Evolutionary conservation across 495 filamentous ascomycete species (phyloP), one percentile per base, ranked within the genome.

Genomic region (Aspergillus indologenus): DNA sequence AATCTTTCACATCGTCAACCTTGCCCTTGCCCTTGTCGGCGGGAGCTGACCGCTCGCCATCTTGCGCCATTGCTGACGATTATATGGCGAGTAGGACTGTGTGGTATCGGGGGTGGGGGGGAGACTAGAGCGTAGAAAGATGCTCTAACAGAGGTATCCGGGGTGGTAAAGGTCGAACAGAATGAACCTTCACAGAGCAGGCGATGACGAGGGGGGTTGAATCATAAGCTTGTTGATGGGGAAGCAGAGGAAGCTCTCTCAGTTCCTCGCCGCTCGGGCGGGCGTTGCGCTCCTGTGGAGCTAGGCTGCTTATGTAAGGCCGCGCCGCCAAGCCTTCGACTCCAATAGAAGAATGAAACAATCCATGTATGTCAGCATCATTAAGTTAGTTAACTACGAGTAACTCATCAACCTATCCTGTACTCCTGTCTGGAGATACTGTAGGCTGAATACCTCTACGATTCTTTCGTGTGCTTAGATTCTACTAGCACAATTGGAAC

Each of bases 1-100:
- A 65, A 42, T 82, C 82, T 63, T 83, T 81, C 47, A 77, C 75
- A 68, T 86, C 82, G 56, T 86, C 80, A 59, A 86, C 87, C 80
- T 96, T 98, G 68, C 87, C 92, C 82, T 97, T 97, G 75, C 92
- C 94, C 81, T 98, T 97, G 77, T 96, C 92, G 72, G 85, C 81
- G 70, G 85, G 76, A 74, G 88, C 90, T 72, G 88, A 83, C 81
- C 85, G 83, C 77, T 94, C 90, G 77, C 90, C 91, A 72, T 92
- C 89, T 81, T 95, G 87, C 75, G 91, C 90, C 94, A 98, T 98
- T 66, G 73, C 68, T 69, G 68, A 75, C 60, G 67, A 63, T 64
- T 75, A 65, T 68, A 68, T 70, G 66, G 68, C 65, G 68, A 70
- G 68, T 59, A 64, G 61, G 44, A 34, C 20, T 56, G 47, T 58